A percentile compares a stretch with the other conserved stretches of the same genome.
phyloP scores from a whole-genome alignment of 176 grass and related monocot species.

The Lolium rigidum region DNA sequence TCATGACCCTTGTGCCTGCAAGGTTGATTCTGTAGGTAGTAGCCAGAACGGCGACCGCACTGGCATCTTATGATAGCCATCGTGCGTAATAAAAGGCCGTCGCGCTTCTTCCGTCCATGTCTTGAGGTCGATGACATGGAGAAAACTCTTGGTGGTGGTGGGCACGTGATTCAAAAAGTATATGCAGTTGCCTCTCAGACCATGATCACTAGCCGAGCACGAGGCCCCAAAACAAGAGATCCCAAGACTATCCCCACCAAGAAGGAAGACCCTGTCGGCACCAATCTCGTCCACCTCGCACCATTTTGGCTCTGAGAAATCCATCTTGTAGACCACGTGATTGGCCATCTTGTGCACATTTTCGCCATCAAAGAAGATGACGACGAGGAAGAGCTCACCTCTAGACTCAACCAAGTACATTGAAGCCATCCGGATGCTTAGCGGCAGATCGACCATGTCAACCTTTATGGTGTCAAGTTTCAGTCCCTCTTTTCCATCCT shows the following conservation, averaged over 20 bases:
- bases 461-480: background rate
- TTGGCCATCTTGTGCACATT: slow-evolving; percentile 2
- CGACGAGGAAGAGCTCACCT: background rate
- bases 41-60: slow-evolving; percentile 23
- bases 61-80: background rate
- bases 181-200: background rate
- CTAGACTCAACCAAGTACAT: background rate
- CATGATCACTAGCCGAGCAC: background rate
- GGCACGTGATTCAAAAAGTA: slow-evolving; percentile 30
- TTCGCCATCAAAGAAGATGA: background rate
- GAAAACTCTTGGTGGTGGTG: background rate
- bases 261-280: background rate
- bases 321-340: background rate
- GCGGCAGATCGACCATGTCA: background rate
- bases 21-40: background rate
- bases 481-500: background rate
- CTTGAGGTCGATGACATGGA: background rate
- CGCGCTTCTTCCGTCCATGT: background rate
- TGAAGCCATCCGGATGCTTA: background rate
- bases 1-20: background rate
- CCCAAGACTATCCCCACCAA: background rate
- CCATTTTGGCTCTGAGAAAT: slow-evolving; percentile 1
- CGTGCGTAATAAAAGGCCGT: background rate
- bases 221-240: background rate
- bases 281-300: slow-evolving; percentile 6